Conservation (phyloP, 2,329 filamentous ascomycete species). For the Nectriaceae sp. region DNA sequence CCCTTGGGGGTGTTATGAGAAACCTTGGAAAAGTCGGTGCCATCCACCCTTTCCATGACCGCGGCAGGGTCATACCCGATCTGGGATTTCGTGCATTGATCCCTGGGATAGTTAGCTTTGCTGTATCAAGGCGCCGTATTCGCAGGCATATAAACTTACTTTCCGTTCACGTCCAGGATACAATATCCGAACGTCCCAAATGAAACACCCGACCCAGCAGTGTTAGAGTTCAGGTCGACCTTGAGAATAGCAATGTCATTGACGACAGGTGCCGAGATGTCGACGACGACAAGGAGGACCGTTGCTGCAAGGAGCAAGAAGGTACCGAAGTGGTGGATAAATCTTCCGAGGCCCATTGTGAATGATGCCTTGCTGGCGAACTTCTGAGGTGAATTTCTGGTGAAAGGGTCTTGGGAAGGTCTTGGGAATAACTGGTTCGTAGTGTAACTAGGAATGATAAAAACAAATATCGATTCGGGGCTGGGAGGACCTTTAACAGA, state of each 20-base stretch:
- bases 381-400: too few species aligned
- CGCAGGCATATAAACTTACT: too few species aligned
- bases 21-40: conserved; percentile 43
- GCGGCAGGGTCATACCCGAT: conserved; percentile 59
- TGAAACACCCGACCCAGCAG: conserved; percentile 39
- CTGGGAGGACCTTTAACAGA: too few species aligned
- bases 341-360: conserved; percentile 50
- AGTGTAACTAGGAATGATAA: too few species aligned
- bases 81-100: conserved; percentile 48
- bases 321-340: conserved; percentile 59
- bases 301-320: conserved; percentile 57
- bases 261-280: conserved; percentile 61
- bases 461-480: too few species aligned
- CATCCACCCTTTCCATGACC: conserved; percentile 42
- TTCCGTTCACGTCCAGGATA: conserved; percentile 30
- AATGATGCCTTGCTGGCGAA: neutral
- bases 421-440: too few species aligned
- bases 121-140: neutral
- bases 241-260: conserved; percentile 55
- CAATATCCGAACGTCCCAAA: conserved; percentile 67
- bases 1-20: conserved; percentile 46
- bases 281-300: conserved; percentile 58
- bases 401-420: too few species aligned
- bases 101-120: conserved; percentile 28
- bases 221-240: conserved; percentile 47